A percentile compares a stretch with the other conserved stretches of the same genome.
Conservation (phyloP, 2,329 filamentous ascomycete species). For the Arachnomyces sp. region DNA sequence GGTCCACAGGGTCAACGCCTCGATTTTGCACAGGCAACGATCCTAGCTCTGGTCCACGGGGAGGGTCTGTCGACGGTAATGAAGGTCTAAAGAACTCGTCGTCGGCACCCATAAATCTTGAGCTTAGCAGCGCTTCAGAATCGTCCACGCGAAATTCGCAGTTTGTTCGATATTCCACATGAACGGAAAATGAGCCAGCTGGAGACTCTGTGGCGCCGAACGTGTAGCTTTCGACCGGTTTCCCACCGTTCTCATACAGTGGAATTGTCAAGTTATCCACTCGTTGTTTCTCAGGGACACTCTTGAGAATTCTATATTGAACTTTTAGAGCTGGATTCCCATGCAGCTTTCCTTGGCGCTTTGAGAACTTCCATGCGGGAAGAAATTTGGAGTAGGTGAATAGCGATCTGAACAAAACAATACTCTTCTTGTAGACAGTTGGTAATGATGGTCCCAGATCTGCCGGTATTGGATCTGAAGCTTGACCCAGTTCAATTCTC, state of each 20-base stretch:
- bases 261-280: slow-evolving; percentile 50
- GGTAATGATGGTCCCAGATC: slow-evolving; percentile 58
- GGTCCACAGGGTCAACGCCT: slow-evolving; percentile 46
- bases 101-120: slow-evolving; percentile 84
- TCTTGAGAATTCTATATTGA: slow-evolving; percentile 68
- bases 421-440: slow-evolving; percentile 93
- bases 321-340: slow-evolving; percentile 58
- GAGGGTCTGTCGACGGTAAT: slow-evolving; percentile 42
- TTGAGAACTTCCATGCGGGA: slow-evolving; percentile 78
- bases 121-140: slow-evolving; percentile 81
- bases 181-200: slow-evolving; percentile 71
- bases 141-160: slow-evolving; percentile 89
- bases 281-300: slow-evolving; percentile 45
- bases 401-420: slow-evolving; percentile 85
- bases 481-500: slow-evolving; percentile 70
- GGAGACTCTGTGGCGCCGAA: slow-evolving; percentile 83
- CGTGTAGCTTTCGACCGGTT: slow-evolving; percentile 64
- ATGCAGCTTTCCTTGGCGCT: slow-evolving; percentile 62
- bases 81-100: slow-evolving; percentile 81
- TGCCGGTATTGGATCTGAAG: slow-evolving; percentile 44
- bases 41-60: slow-evolving; percentile 49
- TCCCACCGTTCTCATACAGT: slow-evolving; percentile 54
- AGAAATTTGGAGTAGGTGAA: slow-evolving; percentile 74
- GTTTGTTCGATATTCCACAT: slow-evolving; percentile 76
- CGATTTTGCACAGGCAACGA: slow-evolving; percentile 62